phyloP scores from a whole-genome alignment of 116 monocot species.

The Zostera marina region DNA sequence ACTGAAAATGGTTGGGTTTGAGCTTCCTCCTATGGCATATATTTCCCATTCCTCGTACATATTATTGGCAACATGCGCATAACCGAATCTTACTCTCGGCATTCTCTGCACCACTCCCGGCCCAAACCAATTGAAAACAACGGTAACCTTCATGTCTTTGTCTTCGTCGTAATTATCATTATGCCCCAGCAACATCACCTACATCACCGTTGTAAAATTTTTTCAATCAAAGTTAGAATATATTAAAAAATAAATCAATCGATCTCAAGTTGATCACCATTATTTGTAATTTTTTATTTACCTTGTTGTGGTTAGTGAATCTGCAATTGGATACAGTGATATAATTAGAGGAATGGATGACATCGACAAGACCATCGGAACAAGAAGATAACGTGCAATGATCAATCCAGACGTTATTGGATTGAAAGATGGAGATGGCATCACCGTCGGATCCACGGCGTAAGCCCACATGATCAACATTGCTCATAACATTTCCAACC shows the following conservation, averaged over 20 bases:
- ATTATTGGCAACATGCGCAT: slow-evolving; percentile 46
- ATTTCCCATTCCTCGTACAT: slow-evolving; percentile 34
- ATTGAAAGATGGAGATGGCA: slow-evolving; percentile 10
- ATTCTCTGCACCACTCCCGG: slow-evolving; percentile 23
- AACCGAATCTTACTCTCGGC: slow-evolving; percentile 35
- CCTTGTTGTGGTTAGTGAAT: slow-evolving; percentile 33
- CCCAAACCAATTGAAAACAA: slow-evolving; percentile 27
- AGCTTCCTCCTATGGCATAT: slow-evolving; percentile 49
- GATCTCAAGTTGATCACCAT: too few species aligned
- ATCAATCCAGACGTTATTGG: slow-evolving; percentile 40
- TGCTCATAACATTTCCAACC: slow-evolving; percentile 17
- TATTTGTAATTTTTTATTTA: slow-evolving; percentile 6
- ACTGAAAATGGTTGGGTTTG: slow-evolving; percentile 47
- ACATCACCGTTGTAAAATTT: too few species aligned
- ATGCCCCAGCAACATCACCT: slow-evolving; percentile 39
- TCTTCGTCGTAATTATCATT: slow-evolving; percentile 12
- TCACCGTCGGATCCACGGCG: slow-evolving; percentile 32
- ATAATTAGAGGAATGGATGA: slow-evolving; percentile 24
- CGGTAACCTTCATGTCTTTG: slow-evolving; percentile 25
- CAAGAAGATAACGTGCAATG: slow-evolving; percentile 18
- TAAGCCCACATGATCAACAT: slow-evolving; percentile 17
- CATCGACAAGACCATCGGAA: slow-evolving; percentile 31
- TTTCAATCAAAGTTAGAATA: too few species aligned
- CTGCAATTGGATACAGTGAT: slow-evolving; percentile 38
- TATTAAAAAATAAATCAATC: too few species aligned